phyloP scores from a whole-genome alignment of 2,329 filamentous ascomycete genomes.

The Daldinia eschscholtzii region DNA sequence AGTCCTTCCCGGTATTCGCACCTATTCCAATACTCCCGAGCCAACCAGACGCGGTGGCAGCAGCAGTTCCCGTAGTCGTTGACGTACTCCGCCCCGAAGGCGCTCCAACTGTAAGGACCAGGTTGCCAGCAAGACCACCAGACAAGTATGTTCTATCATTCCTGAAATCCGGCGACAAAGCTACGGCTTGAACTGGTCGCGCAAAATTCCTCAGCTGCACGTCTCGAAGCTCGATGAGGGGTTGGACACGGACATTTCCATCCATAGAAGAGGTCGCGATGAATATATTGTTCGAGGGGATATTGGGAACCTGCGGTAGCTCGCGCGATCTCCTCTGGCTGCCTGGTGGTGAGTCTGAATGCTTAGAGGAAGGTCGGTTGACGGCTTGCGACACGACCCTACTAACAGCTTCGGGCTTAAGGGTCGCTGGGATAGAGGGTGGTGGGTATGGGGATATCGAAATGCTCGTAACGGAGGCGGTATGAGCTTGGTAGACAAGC shows the following conservation, averaged over 20 bases:
- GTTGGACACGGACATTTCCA: slow-evolving; percentile 93
- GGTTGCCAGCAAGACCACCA: slow-evolving; percentile 86
- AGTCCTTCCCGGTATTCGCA: slow-evolving; percentile 83
- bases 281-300: slow-evolving; percentile 89
- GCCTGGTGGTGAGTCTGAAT: slow-evolving; percentile 61
- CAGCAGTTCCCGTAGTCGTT: slow-evolving; percentile 85
- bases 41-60: slow-evolving; percentile 89
- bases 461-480: slow-evolving; percentile 88
- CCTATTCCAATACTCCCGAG: slow-evolving; percentile 88
- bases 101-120: slow-evolving; percentile 88
- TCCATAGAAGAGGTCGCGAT: slow-evolving; percentile 95
- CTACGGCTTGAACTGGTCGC: slow-evolving; percentile 89
- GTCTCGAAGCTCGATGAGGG: slow-evolving; percentile 87
- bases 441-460: slow-evolving; percentile 90
- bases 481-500: slow-evolving; percentile 91
- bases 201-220: slow-evolving; percentile 94
- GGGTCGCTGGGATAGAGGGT: slow-evolving; percentile 65
- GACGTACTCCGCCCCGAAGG: slow-evolving; percentile 85
- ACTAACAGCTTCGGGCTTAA: slow-evolving; percentile 57
- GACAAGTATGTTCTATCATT: slow-evolving; percentile 90
- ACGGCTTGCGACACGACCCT: slow-evolving; percentile 54
- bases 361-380: slow-evolving; percentile 54
- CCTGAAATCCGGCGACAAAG: slow-evolving; percentile 94
- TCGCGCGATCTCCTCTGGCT: slow-evolving; percentile 55
- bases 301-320: slow-evolving; percentile 72